phyloP scores from a whole-genome alignment of 495 filamentous ascomycete genomes.

The Mycothermus thermophilus region DNA sequence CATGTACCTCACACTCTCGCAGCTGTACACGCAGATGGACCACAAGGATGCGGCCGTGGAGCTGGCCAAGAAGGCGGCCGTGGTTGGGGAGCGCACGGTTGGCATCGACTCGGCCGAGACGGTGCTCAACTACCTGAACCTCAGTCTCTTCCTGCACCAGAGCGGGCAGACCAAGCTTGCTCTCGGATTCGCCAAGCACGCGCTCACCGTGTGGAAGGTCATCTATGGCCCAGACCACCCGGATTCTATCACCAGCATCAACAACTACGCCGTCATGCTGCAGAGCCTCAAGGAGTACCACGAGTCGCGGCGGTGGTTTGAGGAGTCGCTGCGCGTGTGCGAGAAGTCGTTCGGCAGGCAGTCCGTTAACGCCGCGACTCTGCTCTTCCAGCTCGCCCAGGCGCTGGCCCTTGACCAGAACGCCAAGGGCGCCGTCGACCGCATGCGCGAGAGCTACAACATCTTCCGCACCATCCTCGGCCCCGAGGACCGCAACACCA shows the following conservation, averaged over 20 bases:
- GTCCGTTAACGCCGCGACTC: slow-evolving; percentile 84
- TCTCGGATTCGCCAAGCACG: slow-evolving; percentile 76
- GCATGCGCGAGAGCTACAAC: slow-evolving; percentile 90
- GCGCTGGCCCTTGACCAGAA: slow-evolving; percentile 87
- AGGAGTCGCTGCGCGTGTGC: slow-evolving; percentile 74
- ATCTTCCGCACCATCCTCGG: slow-evolving; percentile 83
- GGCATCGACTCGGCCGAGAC: slow-evolving; percentile 92
- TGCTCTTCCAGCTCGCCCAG: slow-evolving; percentile 93
- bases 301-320: slow-evolving; percentile 92
- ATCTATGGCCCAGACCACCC: slow-evolving; percentile 90
- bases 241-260: slow-evolving; percentile 95
- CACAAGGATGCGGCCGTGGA: slow-evolving; percentile 94
- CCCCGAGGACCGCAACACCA: slow-evolving; percentile 82
- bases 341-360: slow-evolving; percentile 75
- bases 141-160: slow-evolving; percentile 88
- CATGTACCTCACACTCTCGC: slow-evolving; percentile 86
- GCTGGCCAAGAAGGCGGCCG: slow-evolving; percentile 88
- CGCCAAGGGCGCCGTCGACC: slow-evolving; percentile 70
- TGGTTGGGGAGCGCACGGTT: slow-evolving; percentile 86
- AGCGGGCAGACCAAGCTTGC: slow-evolving; percentile 75
- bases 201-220: slow-evolving; percentile 90
- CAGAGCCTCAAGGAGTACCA: slow-evolving; percentile 84
- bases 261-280: slow-evolving; percentile 98
- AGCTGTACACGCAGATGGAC: slow-evolving; percentile 87
- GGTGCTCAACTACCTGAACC: slow-evolving; percentile 85